These are phyloP conservation scores for Avena insularis DNA, from an alignment of 176 grass and related monocot species.

Conservation along the genomic window DNA sequence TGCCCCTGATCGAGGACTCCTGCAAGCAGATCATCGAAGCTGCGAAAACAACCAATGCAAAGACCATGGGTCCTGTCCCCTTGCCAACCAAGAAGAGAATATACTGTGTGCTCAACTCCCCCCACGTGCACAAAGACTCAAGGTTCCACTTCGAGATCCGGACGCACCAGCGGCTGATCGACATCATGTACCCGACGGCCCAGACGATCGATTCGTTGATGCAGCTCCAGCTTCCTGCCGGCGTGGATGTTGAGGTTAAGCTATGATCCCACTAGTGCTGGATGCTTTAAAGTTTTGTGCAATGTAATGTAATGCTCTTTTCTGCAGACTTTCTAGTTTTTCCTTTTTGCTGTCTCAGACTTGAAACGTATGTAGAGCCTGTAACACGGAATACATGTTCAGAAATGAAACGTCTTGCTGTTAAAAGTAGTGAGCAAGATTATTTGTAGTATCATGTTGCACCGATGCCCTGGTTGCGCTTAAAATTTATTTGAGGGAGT, in stretches of 20 bases:
- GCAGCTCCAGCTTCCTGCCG: conserved; percentile 93
- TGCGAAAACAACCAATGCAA: conserved; percentile 86
- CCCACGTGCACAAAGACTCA: conserved; percentile 96
- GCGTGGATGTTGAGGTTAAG: conserved; percentile 98
- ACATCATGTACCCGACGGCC: conserved; percentile 92
- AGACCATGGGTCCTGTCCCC: conserved; percentile 91
- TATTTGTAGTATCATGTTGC: background rate
- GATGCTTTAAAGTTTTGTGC: conserved; percentile 7
- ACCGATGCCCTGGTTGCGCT: background rate
- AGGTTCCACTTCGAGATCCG: conserved; percentile 96
- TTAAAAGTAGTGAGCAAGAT: conserved; percentile 21
- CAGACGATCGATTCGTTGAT: conserved; percentile 94
- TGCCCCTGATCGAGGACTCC: conserved; percentile 80
- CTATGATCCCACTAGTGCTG: conserved; percentile 64
- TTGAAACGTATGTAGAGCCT: conserved; percentile 51
- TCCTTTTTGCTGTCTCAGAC: conserved; percentile 34
- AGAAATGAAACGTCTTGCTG: conserved; percentile 31
- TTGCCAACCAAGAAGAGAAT: conserved; percentile 81
- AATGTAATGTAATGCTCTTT: conserved; percentile 28
- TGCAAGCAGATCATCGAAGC: conserved; percentile 96
- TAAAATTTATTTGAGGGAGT: background rate
- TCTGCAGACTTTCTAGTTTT: conserved; percentile 18
- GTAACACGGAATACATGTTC: conserved; percentile 36
- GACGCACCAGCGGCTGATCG: conserved; percentile 87
- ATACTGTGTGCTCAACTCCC: conserved; percentile 97